Percentiles rank a stretch among this genome's conserved stretches.
These are phyloP conservation scores for Macrophomina phaseolina DNA, from an alignment of 2,329 filamentous ascomycete species.

Conservation along the genomic window DNA sequence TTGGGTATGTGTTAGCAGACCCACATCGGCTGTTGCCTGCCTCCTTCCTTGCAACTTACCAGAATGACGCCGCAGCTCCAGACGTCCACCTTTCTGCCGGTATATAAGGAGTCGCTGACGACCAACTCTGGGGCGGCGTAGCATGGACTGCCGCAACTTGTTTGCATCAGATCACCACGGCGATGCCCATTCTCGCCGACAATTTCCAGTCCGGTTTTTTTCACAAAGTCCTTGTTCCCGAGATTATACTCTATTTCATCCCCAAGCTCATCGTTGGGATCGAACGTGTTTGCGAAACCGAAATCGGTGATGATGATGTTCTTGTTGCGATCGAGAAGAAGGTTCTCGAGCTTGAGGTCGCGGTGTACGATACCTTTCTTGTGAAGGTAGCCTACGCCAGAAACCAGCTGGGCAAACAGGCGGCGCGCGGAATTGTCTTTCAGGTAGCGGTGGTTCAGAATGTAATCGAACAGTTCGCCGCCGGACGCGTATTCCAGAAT, in stretches of 20 bases:
- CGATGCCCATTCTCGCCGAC: slow-evolving; percentile 75
- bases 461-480: slow-evolving; percentile 97
- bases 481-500: slow-evolving; percentile 98
- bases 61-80: slow-evolving; percentile 99
- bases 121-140: slow-evolving; percentile 97
- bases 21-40: background rate
- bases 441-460: slow-evolving; percentile 93
- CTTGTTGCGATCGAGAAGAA: slow-evolving; percentile 91
- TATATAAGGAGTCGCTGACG: slow-evolving; percentile 96
- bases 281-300: slow-evolving; percentile 97
- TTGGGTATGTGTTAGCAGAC: slow-evolving; percentile 13
- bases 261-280: slow-evolving; percentile 82
- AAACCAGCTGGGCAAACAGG: slow-evolving; percentile 93
- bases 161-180: slow-evolving; percentile 96
- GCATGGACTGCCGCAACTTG: slow-evolving; percentile 96
- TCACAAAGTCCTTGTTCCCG: slow-evolving; percentile 85
- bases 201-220: slow-evolving; percentile 82
- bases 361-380: slow-evolving; percentile 98
- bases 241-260: slow-evolving; percentile 91
- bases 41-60: slow-evolving; percentile 62
- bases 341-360: slow-evolving; percentile 94
- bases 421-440: slow-evolving; percentile 91
- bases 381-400: slow-evolving; percentile 95
- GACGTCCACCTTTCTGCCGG: slow-evolving; percentile 95
- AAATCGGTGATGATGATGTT: slow-evolving; percentile 99